phyloP scores from a whole-genome alignment of 768 basidiomycete species.

The Dentipellis fragilis region DNA sequence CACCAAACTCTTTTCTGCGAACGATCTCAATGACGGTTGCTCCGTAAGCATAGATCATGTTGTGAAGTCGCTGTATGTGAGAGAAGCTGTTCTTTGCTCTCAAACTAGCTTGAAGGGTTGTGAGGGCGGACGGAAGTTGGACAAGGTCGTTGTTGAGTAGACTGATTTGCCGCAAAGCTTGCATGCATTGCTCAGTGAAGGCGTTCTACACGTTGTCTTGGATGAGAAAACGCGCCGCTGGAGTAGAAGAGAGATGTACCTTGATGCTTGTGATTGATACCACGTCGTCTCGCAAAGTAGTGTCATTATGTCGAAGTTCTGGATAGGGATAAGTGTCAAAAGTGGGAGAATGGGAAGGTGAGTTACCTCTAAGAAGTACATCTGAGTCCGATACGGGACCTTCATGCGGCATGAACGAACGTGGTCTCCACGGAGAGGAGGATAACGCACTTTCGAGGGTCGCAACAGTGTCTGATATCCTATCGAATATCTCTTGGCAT shows the following conservation, averaged over 20 bases:
- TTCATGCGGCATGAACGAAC: constrained; percentile 9
- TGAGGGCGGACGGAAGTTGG: constrained; percentile 55
- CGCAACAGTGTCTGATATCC: constrained; percentile 7
- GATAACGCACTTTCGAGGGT: constrained; percentile 4
- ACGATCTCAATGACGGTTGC: constrained; percentile 88
- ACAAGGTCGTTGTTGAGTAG: constrained; percentile 74
- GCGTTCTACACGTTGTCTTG: constrained; percentile 39
- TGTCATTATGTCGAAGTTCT: constrained; percentile 13
- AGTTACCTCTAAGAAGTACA: constrained; percentile 41
- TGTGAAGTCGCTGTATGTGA: constrained; percentile 85
- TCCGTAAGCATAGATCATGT: constrained; percentile 86
- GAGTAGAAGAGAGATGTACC: constrained; percentile 1
- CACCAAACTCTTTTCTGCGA: constrained; percentile 82
- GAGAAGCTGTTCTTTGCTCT: constrained; percentile 72
- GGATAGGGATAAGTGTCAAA: not conserved
- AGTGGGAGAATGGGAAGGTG: not conserved
- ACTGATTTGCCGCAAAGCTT: constrained; percentile 66
- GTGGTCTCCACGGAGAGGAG: not conserved
- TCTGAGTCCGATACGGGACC: constrained; percentile 42
- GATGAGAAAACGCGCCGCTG: not conserved
- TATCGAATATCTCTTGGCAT: constrained; percentile 5
- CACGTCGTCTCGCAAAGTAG: constrained; percentile 5
- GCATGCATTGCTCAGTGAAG: constrained; percentile 58
- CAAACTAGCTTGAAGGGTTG: constrained; percentile 60
- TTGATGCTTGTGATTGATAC: constrained; percentile 8